Percentiles rank a stretch among this genome's conserved stretches.
Evolutionary conservation across 140 eudicot species (phyloP).

Genomic region (Cichorium intybus): DNA sequence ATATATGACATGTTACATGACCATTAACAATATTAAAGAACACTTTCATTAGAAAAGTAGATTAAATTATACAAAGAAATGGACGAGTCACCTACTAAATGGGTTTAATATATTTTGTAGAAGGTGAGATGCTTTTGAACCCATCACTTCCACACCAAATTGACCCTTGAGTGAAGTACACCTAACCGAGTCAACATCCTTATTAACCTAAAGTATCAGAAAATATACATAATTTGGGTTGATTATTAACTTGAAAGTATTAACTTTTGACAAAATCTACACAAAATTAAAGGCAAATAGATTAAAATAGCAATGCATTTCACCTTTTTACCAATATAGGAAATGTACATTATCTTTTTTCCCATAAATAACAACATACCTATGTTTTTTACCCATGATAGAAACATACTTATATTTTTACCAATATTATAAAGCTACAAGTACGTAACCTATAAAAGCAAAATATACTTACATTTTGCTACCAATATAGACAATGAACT

Average conservation of each 20-base stretch:
- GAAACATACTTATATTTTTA: too few species aligned
- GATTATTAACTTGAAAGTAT: neutral
- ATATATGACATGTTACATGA: conserved; percentile 30
- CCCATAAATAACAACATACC: too few species aligned
- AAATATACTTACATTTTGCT: too few species aligned
- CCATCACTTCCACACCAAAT: conserved; percentile 84
- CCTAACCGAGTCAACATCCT: conserved; percentile 31
- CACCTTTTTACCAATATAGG: too few species aligned
- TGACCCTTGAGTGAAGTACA: conserved; percentile 77
- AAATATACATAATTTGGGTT: neutral
- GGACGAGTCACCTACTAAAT: conserved; percentile 38
- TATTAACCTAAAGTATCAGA: conserved; percentile 37
- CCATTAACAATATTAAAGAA: neutral
- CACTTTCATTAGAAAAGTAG: neutral
- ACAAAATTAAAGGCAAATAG: neutral
- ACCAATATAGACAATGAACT: too few species aligned
- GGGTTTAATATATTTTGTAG: conserved; percentile 71
- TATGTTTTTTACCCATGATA: too few species aligned
- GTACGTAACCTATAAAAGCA: too few species aligned
- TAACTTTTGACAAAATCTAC: neutral
- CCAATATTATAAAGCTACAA: too few species aligned
- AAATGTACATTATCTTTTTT: too few species aligned
- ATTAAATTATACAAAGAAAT: neutral
- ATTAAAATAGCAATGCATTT: too few species aligned
- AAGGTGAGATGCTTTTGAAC: conserved; percentile 65